These are phyloP conservation scores for Trichosporon sp. DNA, from an alignment of 1,284 basidiomycete species.

Conservation along the genomic window DNA sequence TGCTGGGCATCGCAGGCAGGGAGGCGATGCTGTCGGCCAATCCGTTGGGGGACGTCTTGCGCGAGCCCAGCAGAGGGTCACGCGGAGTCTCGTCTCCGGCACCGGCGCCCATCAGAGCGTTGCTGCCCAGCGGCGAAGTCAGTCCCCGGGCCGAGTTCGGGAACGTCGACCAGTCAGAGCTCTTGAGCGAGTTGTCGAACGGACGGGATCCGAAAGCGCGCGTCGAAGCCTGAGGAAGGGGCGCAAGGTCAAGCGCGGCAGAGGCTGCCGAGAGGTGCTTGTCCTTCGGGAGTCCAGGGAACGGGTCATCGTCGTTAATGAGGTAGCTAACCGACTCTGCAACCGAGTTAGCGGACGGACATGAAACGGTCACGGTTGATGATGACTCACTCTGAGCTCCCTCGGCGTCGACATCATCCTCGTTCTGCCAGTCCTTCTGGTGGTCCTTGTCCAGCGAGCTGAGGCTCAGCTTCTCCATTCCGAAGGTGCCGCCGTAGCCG, in stretches of 20 bases:
- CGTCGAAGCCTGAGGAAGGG: slow-evolving; percentile 73
- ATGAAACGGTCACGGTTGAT: background rate
- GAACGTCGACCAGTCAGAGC: slow-evolving; percentile 92
- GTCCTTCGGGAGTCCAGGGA: slow-evolving; percentile 51
- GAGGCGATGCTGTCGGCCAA: slow-evolving; percentile 47
- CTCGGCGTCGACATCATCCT: slow-evolving; percentile 45
- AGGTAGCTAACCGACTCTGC: slow-evolving; percentile 84
- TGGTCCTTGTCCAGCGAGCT: slow-evolving; percentile 38
- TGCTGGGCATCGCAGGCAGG: slow-evolving; percentile 47
- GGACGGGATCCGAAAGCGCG: slow-evolving; percentile 58
- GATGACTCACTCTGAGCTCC: slow-evolving; percentile 42
- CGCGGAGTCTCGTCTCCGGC: slow-evolving; percentile 41
- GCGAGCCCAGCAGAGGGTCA: slow-evolving; percentile 15
- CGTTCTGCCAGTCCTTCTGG: slow-evolving; percentile 32
- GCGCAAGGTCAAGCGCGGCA: slow-evolving; percentile 85
- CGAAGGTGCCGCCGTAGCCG: slow-evolving; percentile 43
- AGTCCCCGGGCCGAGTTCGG: slow-evolving; percentile 49
- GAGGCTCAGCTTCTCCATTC: slow-evolving; percentile 48
- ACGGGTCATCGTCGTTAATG: slow-evolving; percentile 88
- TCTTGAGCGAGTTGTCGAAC: slow-evolving; percentile 58
- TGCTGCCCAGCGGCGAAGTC: slow-evolving; percentile 54
- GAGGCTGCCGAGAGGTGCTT: slow-evolving; percentile 76
- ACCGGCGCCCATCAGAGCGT: slow-evolving; percentile 53
- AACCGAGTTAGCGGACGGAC: background rate
- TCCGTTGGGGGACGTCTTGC: slow-evolving; percentile 38